These are phyloP conservation scores for Aureobasidium lini DNA, from an alignment of 2,329 filamentous ascomycete genomes.

Conservation along the genomic window DNA sequence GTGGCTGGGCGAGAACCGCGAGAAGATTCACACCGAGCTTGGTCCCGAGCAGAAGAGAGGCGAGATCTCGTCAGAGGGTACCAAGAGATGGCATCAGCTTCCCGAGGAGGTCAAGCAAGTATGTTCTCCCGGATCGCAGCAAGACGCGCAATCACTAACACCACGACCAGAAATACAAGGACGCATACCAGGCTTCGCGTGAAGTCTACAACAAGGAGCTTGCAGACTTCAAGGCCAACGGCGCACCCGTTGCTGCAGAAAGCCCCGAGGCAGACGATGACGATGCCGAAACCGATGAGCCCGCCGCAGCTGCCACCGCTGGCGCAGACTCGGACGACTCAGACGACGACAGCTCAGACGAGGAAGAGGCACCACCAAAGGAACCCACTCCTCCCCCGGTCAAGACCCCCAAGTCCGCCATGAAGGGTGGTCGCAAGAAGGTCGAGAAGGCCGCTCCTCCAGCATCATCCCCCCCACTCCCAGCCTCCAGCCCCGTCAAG, in stretches of 20 bases:
- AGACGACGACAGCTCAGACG: slow-evolving; percentile 23
- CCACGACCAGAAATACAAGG: slow-evolving; percentile 43
- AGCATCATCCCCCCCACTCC: slow-evolving; percentile 20
- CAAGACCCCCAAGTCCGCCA: slow-evolving; percentile 24
- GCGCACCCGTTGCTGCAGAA: slow-evolving; percentile 33
- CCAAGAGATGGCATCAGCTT: slow-evolving; percentile 78
- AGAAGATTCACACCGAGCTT: slow-evolving; percentile 63
- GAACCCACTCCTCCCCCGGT: slow-evolving; percentile 26
- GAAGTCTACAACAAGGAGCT: slow-evolving; percentile 50
- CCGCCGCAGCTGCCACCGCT: slow-evolving; percentile 5
- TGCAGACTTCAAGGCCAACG: slow-evolving; percentile 49
- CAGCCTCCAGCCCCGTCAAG: slow-evolving; percentile 17
- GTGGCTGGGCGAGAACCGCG: slow-evolving; percentile 82
- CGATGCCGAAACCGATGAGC: slow-evolving; percentile 25
- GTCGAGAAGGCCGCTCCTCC: slow-evolving; percentile 28
- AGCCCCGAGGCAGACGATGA: slow-evolving; percentile 27
- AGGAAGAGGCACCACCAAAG: slow-evolving; percentile 27
- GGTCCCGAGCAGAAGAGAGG: slow-evolving; percentile 57
- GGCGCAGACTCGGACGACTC: slow-evolving; percentile 15
- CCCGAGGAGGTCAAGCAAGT: slow-evolving; percentile 63
- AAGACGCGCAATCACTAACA: not conserved
- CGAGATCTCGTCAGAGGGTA: slow-evolving; percentile 80
- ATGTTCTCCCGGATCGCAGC: not conserved
- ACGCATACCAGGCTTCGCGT: slow-evolving; percentile 51
- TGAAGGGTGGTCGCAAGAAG: slow-evolving; percentile 20